phyloP scores from a whole-genome alignment of 2,329 filamentous ascomycete species.

The Claviceps purpurea region DNA sequence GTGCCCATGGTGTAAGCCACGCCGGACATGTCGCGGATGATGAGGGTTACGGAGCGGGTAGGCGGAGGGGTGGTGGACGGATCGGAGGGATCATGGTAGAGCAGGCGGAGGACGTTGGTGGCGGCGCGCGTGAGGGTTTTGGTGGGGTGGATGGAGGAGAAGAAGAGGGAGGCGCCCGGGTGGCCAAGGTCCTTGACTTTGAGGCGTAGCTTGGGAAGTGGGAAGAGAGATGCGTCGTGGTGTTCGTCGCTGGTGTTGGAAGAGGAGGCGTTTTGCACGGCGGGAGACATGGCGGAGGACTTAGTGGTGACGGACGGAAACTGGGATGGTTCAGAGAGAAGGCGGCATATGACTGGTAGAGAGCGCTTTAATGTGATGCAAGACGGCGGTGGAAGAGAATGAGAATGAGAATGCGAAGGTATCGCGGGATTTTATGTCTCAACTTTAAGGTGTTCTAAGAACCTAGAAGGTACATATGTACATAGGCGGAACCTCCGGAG shows the following conservation, averaged over 20 bases:
- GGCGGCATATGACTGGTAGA: background rate
- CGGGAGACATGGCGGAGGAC: slow-evolving; percentile 15
- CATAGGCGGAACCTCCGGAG: too few relatives aligned
- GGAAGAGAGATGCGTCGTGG: slow-evolving; percentile 16
- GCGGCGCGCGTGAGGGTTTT: slow-evolving; percentile 50
- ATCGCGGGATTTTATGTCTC: too few relatives aligned
- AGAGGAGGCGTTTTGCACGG: slow-evolving; percentile 4
- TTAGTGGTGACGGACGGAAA: background rate
- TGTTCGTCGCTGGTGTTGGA: background rate
- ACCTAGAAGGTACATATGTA: too few relatives aligned
- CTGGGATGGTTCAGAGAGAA: background rate
- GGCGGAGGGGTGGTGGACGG: slow-evolving; percentile 33
- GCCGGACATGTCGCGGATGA: slow-evolving; percentile 66
- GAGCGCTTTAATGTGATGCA: background rate
- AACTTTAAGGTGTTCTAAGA: too few relatives aligned
- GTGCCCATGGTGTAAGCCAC: slow-evolving; percentile 80
- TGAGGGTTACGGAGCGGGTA: slow-evolving; percentile 76
- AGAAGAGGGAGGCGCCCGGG: slow-evolving; percentile 52
- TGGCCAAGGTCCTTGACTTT: slow-evolving; percentile 45
- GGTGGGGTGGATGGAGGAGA: slow-evolving; percentile 49
- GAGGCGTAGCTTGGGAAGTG: slow-evolving; percentile 43
- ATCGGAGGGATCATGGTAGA: slow-evolving; percentile 46
- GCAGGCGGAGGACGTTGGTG: slow-evolving; percentile 51
- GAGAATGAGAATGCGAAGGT: background rate
- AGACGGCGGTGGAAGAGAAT: background rate